A percentile compares a stretch with the other conserved stretches of the same genome.
Conservation (phyloP, 176 grass and related monocot genomes). For the Triticum urartu region DNA sequence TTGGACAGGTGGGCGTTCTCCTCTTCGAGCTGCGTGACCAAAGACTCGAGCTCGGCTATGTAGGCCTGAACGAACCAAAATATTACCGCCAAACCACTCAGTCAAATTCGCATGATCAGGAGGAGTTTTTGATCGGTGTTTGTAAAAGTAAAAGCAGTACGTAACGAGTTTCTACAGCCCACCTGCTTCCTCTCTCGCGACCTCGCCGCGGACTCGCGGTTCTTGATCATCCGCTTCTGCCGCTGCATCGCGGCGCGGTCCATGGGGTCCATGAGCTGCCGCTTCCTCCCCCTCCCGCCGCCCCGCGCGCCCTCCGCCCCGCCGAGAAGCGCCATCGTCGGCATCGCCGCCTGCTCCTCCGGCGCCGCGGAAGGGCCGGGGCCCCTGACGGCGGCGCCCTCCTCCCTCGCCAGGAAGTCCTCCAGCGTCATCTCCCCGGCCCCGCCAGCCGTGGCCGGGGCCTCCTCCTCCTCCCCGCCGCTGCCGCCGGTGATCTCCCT, state of each 20-base stretch:
- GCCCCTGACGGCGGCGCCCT: slow-evolving; percentile 30
- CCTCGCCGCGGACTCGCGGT: slow-evolving; percentile 90
- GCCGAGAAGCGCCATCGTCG: slow-evolving; percentile 28
- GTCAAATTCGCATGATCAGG: not conserved
- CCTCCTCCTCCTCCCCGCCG: not conserved
- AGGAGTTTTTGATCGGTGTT: not conserved
- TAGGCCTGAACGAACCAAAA: slow-evolving; percentile 60
- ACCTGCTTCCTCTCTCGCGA: slow-evolving; percentile 99
- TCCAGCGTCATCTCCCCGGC: slow-evolving; percentile 79
- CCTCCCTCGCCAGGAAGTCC: slow-evolving; percentile 81
- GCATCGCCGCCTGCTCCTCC: slow-evolving; percentile 1
- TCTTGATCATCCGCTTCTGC: slow-evolving; percentile 99
- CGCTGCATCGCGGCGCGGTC: slow-evolving; percentile 77
- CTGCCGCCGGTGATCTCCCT: slow-evolving; percentile 54
- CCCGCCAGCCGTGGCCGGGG: slow-evolving; percentile 1
- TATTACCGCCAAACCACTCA: not conserved
- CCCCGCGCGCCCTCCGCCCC: slow-evolving; percentile 19
- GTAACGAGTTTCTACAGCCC: not conserved
- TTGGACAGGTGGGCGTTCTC: slow-evolving; percentile 64
- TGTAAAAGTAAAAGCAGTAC: not conserved
- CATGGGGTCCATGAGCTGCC: slow-evolving; percentile 67
- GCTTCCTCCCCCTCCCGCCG: slow-evolving; percentile 65
- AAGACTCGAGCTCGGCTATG: slow-evolving; percentile 81
- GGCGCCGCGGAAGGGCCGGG: slow-evolving; percentile 23
- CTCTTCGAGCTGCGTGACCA: slow-evolving; percentile 77